Conservation (phyloP, 2,329 filamentous ascomycete species). For the Arthrobotrys iridis region DNA sequence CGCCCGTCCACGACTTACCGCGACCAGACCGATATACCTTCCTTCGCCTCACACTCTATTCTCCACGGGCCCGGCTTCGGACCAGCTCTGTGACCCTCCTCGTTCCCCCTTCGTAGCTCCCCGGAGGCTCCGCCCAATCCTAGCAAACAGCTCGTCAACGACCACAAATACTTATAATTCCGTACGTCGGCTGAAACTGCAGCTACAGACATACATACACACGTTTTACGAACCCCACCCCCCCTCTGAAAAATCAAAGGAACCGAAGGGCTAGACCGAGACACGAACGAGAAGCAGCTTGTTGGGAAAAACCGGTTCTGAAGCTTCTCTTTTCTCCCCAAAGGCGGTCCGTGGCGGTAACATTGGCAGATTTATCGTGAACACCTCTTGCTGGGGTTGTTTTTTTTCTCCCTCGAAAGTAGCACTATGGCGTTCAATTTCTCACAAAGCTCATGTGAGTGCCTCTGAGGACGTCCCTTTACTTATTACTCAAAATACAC, state of each 20-base stretch:
- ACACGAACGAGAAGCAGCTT: neutral
- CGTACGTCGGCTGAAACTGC: slow-evolving; percentile 14
- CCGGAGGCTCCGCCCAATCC: neutral
- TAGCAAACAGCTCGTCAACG: neutral
- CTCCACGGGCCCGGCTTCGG: neutral
- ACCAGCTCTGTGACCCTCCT: neutral
- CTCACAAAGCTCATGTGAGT: slow-evolving; percentile 48
- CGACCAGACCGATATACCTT: slow-evolving; percentile 15
- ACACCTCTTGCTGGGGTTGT: slow-evolving; percentile 5
- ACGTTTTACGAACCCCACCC: slow-evolving; percentile 12
- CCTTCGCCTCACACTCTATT: neutral
- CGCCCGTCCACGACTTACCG: slow-evolving; percentile 1
- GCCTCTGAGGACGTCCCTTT: neutral
- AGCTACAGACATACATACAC: slow-evolving; percentile 7
- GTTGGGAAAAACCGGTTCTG: neutral
- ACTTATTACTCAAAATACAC: neutral
- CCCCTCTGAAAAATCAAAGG: too few species aligned
- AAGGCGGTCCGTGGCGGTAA: neutral
- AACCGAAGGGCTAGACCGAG: neutral
- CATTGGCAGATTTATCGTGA: neutral
- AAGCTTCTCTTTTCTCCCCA: neutral
- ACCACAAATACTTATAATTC: neutral
- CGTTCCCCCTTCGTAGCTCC: neutral
- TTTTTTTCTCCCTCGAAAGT: neutral
- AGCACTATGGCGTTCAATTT: slow-evolving; percentile 51